Conservation (phyloP, 1,139 yeast genomes). For the Trichomonascaceae sp. region DNA sequence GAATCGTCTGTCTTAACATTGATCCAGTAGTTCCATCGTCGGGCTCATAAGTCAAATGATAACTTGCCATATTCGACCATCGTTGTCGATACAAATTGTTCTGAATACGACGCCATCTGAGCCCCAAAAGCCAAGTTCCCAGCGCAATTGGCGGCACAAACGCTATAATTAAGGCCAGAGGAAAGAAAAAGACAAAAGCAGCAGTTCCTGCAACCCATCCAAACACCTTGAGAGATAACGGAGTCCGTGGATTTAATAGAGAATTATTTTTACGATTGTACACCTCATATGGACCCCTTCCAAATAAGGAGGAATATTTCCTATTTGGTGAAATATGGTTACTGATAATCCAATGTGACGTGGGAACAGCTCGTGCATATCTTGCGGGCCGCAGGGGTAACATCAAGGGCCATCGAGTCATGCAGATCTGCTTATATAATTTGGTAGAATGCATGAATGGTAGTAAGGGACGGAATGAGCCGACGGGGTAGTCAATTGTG, state of each 20-base stretch:
- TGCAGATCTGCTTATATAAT: not conserved
- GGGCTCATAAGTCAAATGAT: conserved; percentile 20
- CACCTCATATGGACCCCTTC: conserved; percentile 7
- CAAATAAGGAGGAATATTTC: not conserved
- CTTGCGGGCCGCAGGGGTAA: not conserved
- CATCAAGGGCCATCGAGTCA: not conserved
- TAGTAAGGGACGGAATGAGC: not conserved
- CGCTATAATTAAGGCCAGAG: conserved; percentile 11
- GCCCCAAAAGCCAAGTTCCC: conserved; percentile 20
- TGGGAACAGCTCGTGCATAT: not conserved
- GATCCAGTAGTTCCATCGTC: conserved; percentile 8
- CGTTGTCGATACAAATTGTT: conserved; percentile 22
- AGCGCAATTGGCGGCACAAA: conserved; percentile 14
- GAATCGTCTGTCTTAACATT: conserved; percentile 2
- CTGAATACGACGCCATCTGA: conserved; percentile 16
- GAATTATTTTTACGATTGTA: not conserved
- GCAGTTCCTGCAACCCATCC: conserved; percentile 11
- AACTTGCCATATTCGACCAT: conserved; percentile 26
- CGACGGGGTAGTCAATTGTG: not conserved
- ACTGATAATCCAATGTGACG: not conserved
- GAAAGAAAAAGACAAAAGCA: conserved; percentile 10
- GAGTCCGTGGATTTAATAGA: not conserved
- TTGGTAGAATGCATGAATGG: not conserved
- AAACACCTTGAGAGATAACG: conserved; percentile 11
- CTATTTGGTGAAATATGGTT: not conserved